Evolutionary conservation across 768 basidiomycete genomes (phyloP).

Genomic region (Asterophora lycoperdoides): DNA sequence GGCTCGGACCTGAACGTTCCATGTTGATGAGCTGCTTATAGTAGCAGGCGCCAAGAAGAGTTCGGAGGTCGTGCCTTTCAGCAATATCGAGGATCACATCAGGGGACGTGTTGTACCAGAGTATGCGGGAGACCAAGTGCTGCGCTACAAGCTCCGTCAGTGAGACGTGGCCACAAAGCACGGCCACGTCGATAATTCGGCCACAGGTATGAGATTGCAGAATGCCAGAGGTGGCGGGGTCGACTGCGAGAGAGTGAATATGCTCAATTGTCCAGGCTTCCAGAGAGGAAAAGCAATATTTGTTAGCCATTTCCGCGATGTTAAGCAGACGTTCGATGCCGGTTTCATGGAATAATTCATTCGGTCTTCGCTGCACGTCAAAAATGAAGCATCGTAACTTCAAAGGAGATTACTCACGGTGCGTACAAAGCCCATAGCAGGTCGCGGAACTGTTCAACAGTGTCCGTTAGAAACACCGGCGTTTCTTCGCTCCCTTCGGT

Average conservation of each 20-base stretch:
- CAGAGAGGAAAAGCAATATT: slow-evolving; percentile 43
- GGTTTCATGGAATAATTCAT: slow-evolving; percentile 33
- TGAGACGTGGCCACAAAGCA: slow-evolving; percentile 40
- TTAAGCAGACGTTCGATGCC: slow-evolving; percentile 40
- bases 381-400: neutral
- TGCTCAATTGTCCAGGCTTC: slow-evolving; percentile 41
- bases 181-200: slow-evolving; percentile 48
- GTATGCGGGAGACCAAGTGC: slow-evolving; percentile 46
- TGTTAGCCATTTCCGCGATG: slow-evolving; percentile 42
- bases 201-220: slow-evolving; percentile 35
- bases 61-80: slow-evolving; percentile 32
- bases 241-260: slow-evolving; percentile 32
- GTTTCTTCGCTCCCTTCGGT: slow-evolving; percentile 27
- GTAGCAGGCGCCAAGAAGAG: slow-evolving; percentile 48
- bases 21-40: slow-evolving; percentile 44
- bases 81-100: slow-evolving; percentile 48
- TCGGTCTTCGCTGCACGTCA: slow-evolving; percentile 25
- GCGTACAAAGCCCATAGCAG: slow-evolving; percentile 48
- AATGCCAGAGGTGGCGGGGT: slow-evolving; percentile 22
- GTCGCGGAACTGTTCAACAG: slow-evolving; percentile 42
- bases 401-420: slow-evolving; percentile 27
- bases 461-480: slow-evolving; percentile 38
- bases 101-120: slow-evolving; percentile 49
- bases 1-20: slow-evolving; percentile 23
- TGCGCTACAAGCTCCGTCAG: slow-evolving; percentile 47